Base-by-base conservation (phyloP, 495 filamentous ascomycete genomes). In the Aspergillus olivimuriae region DNA sequence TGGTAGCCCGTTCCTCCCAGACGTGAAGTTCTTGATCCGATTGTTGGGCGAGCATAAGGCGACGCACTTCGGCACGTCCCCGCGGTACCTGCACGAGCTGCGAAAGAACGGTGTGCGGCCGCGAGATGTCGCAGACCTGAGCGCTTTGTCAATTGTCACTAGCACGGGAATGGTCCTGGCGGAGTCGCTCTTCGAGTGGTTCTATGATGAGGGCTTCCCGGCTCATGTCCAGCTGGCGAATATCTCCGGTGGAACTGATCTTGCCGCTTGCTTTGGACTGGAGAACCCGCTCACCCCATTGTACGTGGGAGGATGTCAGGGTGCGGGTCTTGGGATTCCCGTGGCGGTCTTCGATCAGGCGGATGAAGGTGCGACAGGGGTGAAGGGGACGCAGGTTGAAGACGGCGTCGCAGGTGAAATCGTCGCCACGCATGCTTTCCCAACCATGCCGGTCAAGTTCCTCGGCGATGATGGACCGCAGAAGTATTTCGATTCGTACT, bases 121-220 rank as follows among this genome's bases (percentile, higher is more conserved):
- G 3, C 69, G 75, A 12, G 61, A 80, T 12, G 64, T 82, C 7
- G 67, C 74, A 12, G 80, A 89, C 46, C 65, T 89, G 8, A 75
- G 68, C 6, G 57, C 52, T 35, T 66, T 91, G 20, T 61, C 63
- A 19, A 57, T 65, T 11, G 83, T 89, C 15, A 77, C 72, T 4
- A 76, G 70, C 43, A 89, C 86, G 3, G 86, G 85, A 14, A 89
- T 89, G 85, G 84, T 88, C 0, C 70, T 89, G 4, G 75, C 81
- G 6, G 75, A 86, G 36, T 69, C 77, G 23, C 65, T 85, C 36
- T 89, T 88, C 58, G 75, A 84, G 43, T 91, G 84, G 84, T 87
- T 89, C 68, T 89, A 89, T 60, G 84, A 87, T 58, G 59, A 61
- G 10, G 86, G 72, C 11, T 91, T 91, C 59, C 83, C 84, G 0